Evolutionary conservation across 208 protist genomes (phyloP), one percentile per base, ranked within the genome.

Genomic region (Crithidia thermophila): DNA sequence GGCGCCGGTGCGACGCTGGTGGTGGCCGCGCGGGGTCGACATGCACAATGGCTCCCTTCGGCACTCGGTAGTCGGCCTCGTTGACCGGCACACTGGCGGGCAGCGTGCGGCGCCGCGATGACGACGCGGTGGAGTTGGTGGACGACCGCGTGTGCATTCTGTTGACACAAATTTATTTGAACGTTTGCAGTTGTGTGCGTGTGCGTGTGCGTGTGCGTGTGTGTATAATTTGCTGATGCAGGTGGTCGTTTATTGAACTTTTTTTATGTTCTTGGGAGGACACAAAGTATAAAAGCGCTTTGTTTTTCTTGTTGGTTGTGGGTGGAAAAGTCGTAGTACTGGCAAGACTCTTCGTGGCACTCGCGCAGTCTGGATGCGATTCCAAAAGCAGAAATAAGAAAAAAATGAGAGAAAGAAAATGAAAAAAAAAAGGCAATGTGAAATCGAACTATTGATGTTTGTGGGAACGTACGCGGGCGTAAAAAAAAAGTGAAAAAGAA

Each of bases 11-110:
- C n/a, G n/a, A n/a, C n/a, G n/a, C n/a, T n/a, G n/a, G 57, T 39
- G 57, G 57, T 30, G 57, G 56, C 30, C 25, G 27, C 39, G 68
- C 42, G 21, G 52, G 40, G 23, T 75, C 27, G 36, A 62, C 52
- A 42, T 56, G 51, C n/a, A 47, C 59, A 11, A 42, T n/a, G 33
- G 30, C 42, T 9, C 60, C 56, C 27, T 51, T 59, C 27, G 61
- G 21, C 6, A 20, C 27, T 20, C 4, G 45, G 30, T 30, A 40
- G 31, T 52, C 60, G 23, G 10, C 31, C 4, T 34, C 34, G 46
- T 7, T 47, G 5, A 42, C 18, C 8, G 42, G 20, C 40, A 21
- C 40, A 9, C 16, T 46, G 13, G 18, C 40, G 40, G 27, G n/a
- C 51, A n/a, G 28, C 21, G 37, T 46, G 20, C 47, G 65, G 30